Evolutionary conservation across 305 asterid genomes (phyloP), one percentile per base, ranked within the genome.

Genomic region (Solanum hybrid): DNA sequence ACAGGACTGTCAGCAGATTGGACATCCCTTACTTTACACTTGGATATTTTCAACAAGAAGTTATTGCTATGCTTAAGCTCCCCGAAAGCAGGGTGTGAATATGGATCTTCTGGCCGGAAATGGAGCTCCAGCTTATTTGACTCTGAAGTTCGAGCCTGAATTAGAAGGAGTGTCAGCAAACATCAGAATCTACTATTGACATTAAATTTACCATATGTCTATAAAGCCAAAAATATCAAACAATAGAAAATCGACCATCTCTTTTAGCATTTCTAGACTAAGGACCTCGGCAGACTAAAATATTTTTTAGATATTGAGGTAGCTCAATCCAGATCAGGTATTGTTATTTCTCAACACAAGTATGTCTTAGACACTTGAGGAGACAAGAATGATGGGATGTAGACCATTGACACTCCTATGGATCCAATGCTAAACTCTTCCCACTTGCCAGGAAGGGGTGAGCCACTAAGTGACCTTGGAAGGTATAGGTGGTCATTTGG

Each of bases 51-150:
- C 92, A 96, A 90, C 81, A 97, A 89, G 91, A 93, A 95, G 85
- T 92, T 93, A 89, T 91, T 94, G 93, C 98, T 93, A 31, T 93
- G 91, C 86, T 87, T 92, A 86, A 91, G 98, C 89, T 94, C 95
- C 88, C 99, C 99, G 72, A 94, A 93, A 66, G 94, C 95, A 31
- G 98, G 99, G 92, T 97, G 99, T 66, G 98, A 97, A 92, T 94
- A 96, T 29, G 99, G 99, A 94, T 97, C 99, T 94, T 96, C 99
- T 73, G 99, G 98, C 51, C 99, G 98, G 91, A 97, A 97, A 90
- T 89, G 92, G 73, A 97, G 93, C 93, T 96, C 97, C 91, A 97
- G 88, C 94, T 94, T 96, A 93, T 92, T 94, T 87, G 96, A 91
- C 90, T 94, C 92, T 77, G 93, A 93, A 75, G 93, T 89, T 81